Evolutionary conservation across 495 filamentous ascomycete genomes (phyloP), one percentile per base, ranked within the genome.

Genomic region (Penicillium goetzii): DNA sequence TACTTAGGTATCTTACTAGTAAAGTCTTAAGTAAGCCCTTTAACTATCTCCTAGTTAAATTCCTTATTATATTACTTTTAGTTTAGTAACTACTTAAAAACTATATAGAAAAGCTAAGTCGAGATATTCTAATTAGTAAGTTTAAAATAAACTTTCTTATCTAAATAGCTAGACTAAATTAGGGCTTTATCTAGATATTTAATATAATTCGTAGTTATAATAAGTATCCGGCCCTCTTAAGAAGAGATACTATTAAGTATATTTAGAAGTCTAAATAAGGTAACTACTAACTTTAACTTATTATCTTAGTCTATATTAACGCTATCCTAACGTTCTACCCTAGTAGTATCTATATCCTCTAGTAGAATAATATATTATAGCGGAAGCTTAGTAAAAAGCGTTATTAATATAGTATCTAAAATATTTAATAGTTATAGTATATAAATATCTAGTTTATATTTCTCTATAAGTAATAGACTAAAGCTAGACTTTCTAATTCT

Each of bases 191-290:
- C 91, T 1, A 94, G 81, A 63, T 88, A 87, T 36, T 93, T 88
- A 0, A 86, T 67, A 67, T 92, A 87, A 68, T 94, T 94, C 51
- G 91, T 92, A 2, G 90, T 93, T 89, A 94, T 93, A 62, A 94
- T 88, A 6, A 93, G 81, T 19, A 93, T 85, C 7, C 90, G 84
- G 17, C 90, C 91, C 72, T 93, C 90, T 58, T 86, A 85, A 1
- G 86, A 86, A 8, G 88, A 87, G 21, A 92, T 88, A 17, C 91
- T 90, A 65, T 93, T 90, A 34, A 94, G 83, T 33, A 90, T 89
- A 65, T 93, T 94, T 43, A 94, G 78, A 11, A 94, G 78, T 0
- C 85, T 90, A 4, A 90, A 93, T 17, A 94, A 83, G 0, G 88
- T 89, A 58, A 86, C 53, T 38, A 17, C 90, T 77, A 3, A 88